Conservation (phyloP, 345 rosid species). For the Eucalyptus pauciflora region DNA sequence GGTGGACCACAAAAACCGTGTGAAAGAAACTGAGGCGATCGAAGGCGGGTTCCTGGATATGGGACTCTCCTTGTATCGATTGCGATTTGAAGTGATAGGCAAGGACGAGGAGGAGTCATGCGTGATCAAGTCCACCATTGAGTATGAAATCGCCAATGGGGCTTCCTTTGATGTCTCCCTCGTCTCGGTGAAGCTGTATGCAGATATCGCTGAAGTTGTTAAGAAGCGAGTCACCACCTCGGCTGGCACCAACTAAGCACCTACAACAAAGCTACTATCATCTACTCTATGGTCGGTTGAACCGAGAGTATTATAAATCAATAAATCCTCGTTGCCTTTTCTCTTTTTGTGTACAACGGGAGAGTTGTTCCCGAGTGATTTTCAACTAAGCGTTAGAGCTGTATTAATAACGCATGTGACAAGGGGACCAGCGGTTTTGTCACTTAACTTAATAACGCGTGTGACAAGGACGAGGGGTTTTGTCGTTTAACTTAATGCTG, state of each 20-base stretch:
- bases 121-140: neutral
- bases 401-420: too few species aligned
- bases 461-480: too few species aligned
- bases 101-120: neutral
- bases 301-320: too few species aligned
- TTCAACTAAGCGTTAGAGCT: too few species aligned
- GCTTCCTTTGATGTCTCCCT: neutral
- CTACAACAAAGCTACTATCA: too few species aligned
- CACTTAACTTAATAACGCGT: too few species aligned
- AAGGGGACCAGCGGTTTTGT: too few species aligned
- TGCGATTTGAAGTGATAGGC: neutral
- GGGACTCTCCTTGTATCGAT: neutral
- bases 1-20: neutral
- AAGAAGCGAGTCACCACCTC: neutral
- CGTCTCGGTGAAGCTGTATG: neutral
- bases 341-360: too few species aligned
- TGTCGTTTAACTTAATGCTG: too few species aligned
- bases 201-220: neutral
- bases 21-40: neutral
- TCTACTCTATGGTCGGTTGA: too few species aligned
- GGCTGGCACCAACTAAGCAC: neutral
- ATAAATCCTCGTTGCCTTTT: too few species aligned
- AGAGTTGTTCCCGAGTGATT: too few species aligned
- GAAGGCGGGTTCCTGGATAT: neutral
- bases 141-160: fast-evolving